Base-by-base conservation (phyloP, 352 stramenopile species). In the Phytophthora hybrid region DNA sequence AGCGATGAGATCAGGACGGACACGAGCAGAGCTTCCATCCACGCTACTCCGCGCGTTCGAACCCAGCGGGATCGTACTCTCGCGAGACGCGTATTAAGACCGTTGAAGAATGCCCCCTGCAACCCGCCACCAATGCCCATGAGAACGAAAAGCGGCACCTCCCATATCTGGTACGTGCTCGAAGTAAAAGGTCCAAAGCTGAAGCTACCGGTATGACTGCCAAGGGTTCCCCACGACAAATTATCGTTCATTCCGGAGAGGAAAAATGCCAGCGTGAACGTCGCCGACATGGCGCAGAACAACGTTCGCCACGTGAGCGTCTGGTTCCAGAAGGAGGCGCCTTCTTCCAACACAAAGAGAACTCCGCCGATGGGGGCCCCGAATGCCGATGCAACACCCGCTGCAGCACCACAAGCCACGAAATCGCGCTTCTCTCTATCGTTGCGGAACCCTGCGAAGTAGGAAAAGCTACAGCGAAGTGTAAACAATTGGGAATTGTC, bases 391-490 rank as follows among this genome's bases (percentile, higher is more conserved):
- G 93, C 90, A 52, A 98, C 95, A 56, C 93, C 93, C 23, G 85
- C 91, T 4, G 93, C 90, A 29, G 91, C 89, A 56, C 93, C 93
- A 73, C 95, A 96, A 34, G 83, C 89, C 13, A 98, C 85, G 54
- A 98, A 94, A 65, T 98, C 91, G 6, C 93, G 82, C 64, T 96
- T 93, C 62, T 98, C 92, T 23, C 81, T 79, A 78, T 98, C 93
- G 68, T 94, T 97, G 9, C 90, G 80, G 76, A 98, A 97, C 14
- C 88, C 84, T 19, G 89, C 86, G 78, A 97, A 93, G 63, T 97
- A 93, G 16, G 85, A 91, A 76, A 94, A 94, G 49, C 85, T 93
- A 69, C 9, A 64, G 14, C 56, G 61, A n/a, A 52, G 29, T 32
- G n/a, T 2, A 49, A 47, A 59, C 39, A 67, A 47, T 34, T 31